Percentiles rank a stretch among this genome's conserved stretches.
Evolutionary conservation across 2,329 filamentous ascomycete species (phyloP).

Genomic region (Neurospora crassa): DNA sequence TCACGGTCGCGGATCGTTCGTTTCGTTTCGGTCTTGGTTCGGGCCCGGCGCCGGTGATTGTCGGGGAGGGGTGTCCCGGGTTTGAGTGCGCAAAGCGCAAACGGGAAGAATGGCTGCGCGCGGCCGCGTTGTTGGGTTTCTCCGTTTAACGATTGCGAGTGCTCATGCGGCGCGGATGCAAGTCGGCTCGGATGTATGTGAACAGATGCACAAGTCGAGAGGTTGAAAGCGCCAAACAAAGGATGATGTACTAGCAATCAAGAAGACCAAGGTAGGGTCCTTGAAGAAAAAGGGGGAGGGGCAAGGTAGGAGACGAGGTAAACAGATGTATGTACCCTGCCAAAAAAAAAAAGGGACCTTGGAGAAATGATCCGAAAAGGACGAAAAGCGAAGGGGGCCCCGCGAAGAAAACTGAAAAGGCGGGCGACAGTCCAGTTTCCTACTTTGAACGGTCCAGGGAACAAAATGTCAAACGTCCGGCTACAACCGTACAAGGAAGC

Average conservation of each 20-base stretch:
- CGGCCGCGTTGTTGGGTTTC: not conserved
- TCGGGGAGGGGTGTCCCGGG: not conserved
- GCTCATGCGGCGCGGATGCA: not conserved
- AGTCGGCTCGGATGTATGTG: not conserved
- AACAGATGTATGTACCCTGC: not conserved
- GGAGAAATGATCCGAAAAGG: not conserved
- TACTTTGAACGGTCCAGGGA: not conserved
- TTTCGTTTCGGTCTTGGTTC: not conserved
- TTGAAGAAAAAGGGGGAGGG: not conserved
- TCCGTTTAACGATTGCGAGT: not conserved
- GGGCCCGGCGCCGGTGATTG: not conserved
- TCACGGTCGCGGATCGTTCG: not conserved
- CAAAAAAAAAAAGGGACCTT: not conserved
- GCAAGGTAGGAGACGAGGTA: not conserved
- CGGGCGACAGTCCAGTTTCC: not conserved
- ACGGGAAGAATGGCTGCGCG: not conserved
- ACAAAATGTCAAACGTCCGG: not conserved
- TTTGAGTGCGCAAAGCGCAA: not conserved
- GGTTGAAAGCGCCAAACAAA: not conserved
- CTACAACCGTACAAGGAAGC: not conserved
- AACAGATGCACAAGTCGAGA: not conserved
- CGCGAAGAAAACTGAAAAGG: not conserved
- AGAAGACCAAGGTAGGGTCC: not conserved
- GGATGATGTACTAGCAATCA: not conserved
- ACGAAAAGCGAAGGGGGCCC: not conserved